Evolutionary conservation across 2,329 filamentous ascomycete genomes (phyloP), one percentile per base, ranked within the genome.

Genomic region (Cladosporium sp.): DNA sequence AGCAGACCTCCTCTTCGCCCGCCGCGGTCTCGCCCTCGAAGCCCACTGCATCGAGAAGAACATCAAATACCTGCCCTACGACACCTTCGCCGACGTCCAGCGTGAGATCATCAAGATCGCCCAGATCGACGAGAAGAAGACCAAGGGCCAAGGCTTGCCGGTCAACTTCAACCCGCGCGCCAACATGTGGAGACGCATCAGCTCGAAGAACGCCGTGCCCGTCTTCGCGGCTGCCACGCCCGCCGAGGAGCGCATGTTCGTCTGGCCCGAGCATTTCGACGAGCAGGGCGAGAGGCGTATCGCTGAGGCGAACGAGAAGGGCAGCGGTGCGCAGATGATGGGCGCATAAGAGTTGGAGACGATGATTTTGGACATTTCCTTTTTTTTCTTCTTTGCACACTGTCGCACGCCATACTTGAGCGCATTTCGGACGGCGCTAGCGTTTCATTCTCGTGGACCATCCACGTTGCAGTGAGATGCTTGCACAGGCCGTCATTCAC

Each of bases 61-160:
- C 32, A 81, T 86, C 54, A 51, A 73, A 1, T 82, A 83, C 63
- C 78, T 78, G 27, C 70, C 80, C 0, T 86, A 83, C 61, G 80
- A 85, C 62, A 83, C 78, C 0, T 86, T 86, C 59, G 76, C 78
- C 39, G 83, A 84, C 63, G 79, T 86, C 59, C 78, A 84, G 68
- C 68, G 60, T 25, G 80, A 84, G 64, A 73, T 85, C 49, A 69
- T 75, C 63, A 71, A 68, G 49, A 79, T 86, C 57, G 75, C 73
- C 38, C 71, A 72, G 52, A 76, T 84, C 60, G 82, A 86, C 60
- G 74, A 80, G 55, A 67, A 74, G 62, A 77, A 78, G 71, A 86
- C 82, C 0, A 72, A 75, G 42, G 82, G 82, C 43, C 65, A 71
- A 51, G 83, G 83, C 33, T 69, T 78, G 53, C 82, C 82, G 0